These are phyloP conservation scores for Teratosphaeria viscida DNA, from an alignment of 2,329 filamentous ascomycete genomes.

Conservation along the genomic window DNA sequence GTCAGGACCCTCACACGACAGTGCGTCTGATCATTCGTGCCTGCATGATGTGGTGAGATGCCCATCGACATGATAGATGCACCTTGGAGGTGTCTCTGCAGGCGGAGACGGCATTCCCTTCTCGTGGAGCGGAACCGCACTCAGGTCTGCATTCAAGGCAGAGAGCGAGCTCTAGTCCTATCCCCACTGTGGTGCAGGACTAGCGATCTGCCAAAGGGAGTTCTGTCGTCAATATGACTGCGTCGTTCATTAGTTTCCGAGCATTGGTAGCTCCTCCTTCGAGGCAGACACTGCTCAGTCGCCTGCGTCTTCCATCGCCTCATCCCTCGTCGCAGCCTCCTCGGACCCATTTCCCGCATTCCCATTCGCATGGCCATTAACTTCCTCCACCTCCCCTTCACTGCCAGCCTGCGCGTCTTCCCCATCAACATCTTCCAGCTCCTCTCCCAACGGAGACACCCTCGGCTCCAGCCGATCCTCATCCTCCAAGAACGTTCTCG, in stretches of 20 bases:
- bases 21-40: no score
- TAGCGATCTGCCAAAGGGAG: neutral
- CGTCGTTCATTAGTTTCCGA: neutral
- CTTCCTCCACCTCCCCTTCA: conserved; percentile 2
- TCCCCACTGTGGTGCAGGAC: neutral
- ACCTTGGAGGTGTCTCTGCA: no score
- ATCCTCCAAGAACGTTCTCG: conserved; percentile 74
- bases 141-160: neutral
- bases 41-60: no score
- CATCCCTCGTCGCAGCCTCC: conserved; percentile 5
- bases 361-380: conserved; percentile 12
- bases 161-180: neutral
- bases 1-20: no score
- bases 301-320: conserved; percentile 12
- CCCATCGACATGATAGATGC: no score
- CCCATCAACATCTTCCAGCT: conserved; percentile 59
- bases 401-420: conserved; percentile 38
- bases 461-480: conserved; percentile 77
- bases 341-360: conserved; percentile 5
- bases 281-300: conserved; percentile 10
- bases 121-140: no score
- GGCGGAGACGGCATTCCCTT: no score
- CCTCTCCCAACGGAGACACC: conserved; percentile 69
- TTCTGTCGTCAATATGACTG: neutral
- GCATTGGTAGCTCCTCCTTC: neutral